A percentile compares a stretch with the other conserved stretches of the same genome.
Conservation (phyloP, 768 basidiomycete species). For the Naematelia aurantialba region DNA sequence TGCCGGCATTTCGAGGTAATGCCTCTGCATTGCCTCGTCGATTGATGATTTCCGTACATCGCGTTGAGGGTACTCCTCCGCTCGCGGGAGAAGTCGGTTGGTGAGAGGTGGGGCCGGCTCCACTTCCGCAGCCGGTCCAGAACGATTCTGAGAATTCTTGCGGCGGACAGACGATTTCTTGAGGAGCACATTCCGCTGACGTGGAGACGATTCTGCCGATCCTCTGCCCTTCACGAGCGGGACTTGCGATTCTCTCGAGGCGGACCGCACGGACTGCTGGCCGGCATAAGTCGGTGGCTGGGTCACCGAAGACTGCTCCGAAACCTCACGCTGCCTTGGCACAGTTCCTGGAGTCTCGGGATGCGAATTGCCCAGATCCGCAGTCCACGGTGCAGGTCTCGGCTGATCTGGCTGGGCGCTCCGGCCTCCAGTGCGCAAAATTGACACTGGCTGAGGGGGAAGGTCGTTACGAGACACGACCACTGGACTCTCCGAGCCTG, state of each 20-base stretch:
- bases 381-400: neutral
- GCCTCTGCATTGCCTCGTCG: neutral
- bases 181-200: constrained; percentile 14
- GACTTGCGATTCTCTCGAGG: neutral
- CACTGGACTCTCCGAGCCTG: constrained; percentile 6
- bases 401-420: neutral
- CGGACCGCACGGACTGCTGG: neutral
- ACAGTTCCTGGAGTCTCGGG: neutral
- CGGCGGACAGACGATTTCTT: constrained; percentile 10
- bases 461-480: constrained; percentile 4
- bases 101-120: neutral
- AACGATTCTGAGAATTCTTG: neutral
- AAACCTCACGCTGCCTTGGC: neutral
- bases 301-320: neutral
- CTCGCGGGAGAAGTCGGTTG: neutral
- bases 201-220: constrained; percentile 1
- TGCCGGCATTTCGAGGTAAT: neutral
- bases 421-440: neutral
- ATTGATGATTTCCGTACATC: neutral
- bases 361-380: neutral
- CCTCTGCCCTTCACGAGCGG: neutral
- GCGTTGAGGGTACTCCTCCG: neutral
- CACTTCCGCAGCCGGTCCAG: neutral
- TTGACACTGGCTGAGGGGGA: neutral
- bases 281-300: neutral